Evolutionary conservation across 768 basidiomycete genomes (phyloP).

Genomic region (Sarcodon aspratus): DNA sequence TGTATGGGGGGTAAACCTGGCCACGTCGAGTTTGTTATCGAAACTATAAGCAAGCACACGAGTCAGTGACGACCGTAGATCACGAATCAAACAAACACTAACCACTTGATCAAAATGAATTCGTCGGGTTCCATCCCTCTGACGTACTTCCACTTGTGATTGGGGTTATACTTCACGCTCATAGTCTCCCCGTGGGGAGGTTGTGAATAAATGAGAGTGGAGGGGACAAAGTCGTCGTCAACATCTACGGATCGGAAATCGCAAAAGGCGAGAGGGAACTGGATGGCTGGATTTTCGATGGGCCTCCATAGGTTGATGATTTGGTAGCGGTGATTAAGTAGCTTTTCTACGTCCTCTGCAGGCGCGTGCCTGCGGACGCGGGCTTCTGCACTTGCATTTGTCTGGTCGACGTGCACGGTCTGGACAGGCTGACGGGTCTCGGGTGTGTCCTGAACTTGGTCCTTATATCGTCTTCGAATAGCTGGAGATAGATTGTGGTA

Average conservation of each 20-base stretch:
- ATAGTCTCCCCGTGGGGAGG: slow-evolving; percentile 19
- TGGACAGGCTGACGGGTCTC: slow-evolving; percentile 9
- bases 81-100: not conserved
- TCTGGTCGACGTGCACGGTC: slow-evolving; percentile 33
- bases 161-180: slow-evolving; percentile 23
- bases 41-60: slow-evolving; percentile 11
- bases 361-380: slow-evolving; percentile 28
- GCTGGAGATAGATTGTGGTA: not conserved
- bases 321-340: slow-evolving; percentile 27
- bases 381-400: slow-evolving; percentile 20
- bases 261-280: slow-evolving; percentile 28
- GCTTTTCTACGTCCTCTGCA: slow-evolving; percentile 26
- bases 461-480: not conserved
- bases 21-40: slow-evolving; percentile 27
- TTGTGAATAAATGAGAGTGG: slow-evolving; percentile 21
- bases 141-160: slow-evolving; percentile 28
- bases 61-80: no score
- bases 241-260: slow-evolving; percentile 28
- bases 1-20: slow-evolving; percentile 51
- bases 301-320: slow-evolving; percentile 40
- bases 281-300: slow-evolving; percentile 25
- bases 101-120: slow-evolving; percentile 29
- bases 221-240: slow-evolving; percentile 23
- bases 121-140: slow-evolving; percentile 29
- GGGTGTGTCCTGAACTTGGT: not conserved